Base-by-base conservation (phyloP, 257 asterid genomes). In the Rehmannia glutinosa region DNA sequence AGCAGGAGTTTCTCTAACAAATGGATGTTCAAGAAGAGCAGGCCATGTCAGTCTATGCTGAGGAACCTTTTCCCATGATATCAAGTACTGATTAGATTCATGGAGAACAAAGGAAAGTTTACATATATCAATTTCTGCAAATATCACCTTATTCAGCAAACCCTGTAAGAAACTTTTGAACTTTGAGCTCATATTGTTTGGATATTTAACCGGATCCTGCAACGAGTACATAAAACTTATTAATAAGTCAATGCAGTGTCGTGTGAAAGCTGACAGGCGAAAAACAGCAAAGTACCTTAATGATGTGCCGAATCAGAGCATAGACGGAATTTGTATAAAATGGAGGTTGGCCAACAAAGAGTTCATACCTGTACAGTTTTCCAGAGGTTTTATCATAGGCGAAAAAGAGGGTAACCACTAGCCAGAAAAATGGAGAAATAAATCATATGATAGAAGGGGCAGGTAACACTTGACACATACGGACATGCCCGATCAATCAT, bases 341-440 rank as follows among this genome's bases (percentile, higher is more conserved):
- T 66, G 97, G 99, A 67, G 99, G 99, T 61, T 94, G 97, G 50
- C 99, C 99, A 73, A 94, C 99, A 77, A 91, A 94, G 68, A 94
- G 91, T 83, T 94, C 99, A 28, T 94, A 94, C 82, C 99, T 94
- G 91, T 62, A 73, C 20, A 55, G 70, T 66, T 50, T 12, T 2
- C 20, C 30, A 46, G 21, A 36, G 43, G 50, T 56, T 56, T 71
- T 36, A 17, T 51, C 19, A 39, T 69, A 6, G 59, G 54, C 16
- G 47, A 27, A 52, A 39, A 55, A n/a, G 38, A 52, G 68, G 47
- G 58, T 38, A 61, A 33, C 35, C 65, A 61, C 51, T 59, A 68
- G 62, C 43, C 41, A 41, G 54, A 16, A 41, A 58, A 35, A 30
- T 12, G 15, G 49, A 59, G 15, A 51, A 66, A 42, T 12, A 46